Evolutionary conservation across 2,329 filamentous ascomycete species (phyloP), one percentile per base, ranked within the genome.

Genomic region (Colletotrichum cordylinicola): DNA sequence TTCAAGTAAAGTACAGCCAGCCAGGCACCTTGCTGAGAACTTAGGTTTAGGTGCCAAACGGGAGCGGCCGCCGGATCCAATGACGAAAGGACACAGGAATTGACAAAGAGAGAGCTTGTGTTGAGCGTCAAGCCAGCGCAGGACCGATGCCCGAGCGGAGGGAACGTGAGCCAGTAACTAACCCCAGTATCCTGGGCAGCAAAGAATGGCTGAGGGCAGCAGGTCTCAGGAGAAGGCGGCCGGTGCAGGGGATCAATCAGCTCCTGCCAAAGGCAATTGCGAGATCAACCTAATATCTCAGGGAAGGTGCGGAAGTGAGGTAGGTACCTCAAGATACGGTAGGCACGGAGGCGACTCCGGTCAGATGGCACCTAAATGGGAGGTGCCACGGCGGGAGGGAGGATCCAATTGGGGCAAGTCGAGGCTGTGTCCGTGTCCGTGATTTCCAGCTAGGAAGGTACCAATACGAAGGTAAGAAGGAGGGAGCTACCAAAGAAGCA

Each of bases 91-190:
- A 64, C 6, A 64, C 33, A 33, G 33, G 33, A 64, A 64, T 60
- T 60, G 27, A n/a, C 56, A 60, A 24, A 64, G 33, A 64, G 33
- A 64, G 60, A 64, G 29, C 18, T 58, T 68, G 48, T 68, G 66
- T 68, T 68, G 48, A 37, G 68, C 33, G 67, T 66, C 60, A 27
- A 74, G n/a, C 48, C 67, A 58, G 68, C 65, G 72, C 60, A 66
- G 58, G 35, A 60, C 27, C 60, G 18, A 55, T 21, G 72, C 27
- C 72, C 58, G 31, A 74, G 67, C 72, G 61, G 72, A 74, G 68
- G 72, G 72, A 74, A 52, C 72, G 72, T 72, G 61, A 65, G 52
- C 67, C 69, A 66, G 48, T 21, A 4, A 52, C n/a, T 52, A n/a
- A 52, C 43, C n/a, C 35, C 31, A 29, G 16, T 65, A 8, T 24